Evolutionary conservation across 2,329 filamentous ascomycete species (phyloP), one percentile per base, ranked within the genome.

Genomic region (Botrytis pseudocinerea): DNA sequence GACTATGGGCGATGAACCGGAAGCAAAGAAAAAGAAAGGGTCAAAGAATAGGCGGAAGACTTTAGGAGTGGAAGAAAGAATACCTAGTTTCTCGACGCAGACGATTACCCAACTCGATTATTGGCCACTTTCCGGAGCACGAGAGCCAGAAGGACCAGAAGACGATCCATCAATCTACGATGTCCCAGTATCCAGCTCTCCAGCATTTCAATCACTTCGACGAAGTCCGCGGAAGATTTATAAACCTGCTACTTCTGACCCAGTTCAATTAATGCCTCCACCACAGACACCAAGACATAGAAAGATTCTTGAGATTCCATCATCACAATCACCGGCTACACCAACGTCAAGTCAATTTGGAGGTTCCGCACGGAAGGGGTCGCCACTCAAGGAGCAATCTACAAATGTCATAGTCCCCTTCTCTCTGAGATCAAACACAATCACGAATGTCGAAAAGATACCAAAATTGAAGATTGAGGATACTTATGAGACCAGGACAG

Each of bases 251-350:
- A 59, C 12, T 16, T 70, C 74, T 46, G 73, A 62, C 38, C 46
- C 74, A 48, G 42, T 22, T 12, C 28, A 59, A 25, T 62, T 70
- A 18, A 78, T 79, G 77, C 72, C 68, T 25, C 77, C 76, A 35
- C 78, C 78, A 40, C 75, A 75, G 70, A 81, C 80, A 40, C 80
- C 80, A 32, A 74, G 65, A 18, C 70, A 74, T n/a, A 74, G 42
- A 12, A 32, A 75, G 38, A 46, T 72, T 35, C 70, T 63, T 5
- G 80, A 81, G 59, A 80, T 81, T 18, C 80, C 80, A 32, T 80
- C 80, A 12, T 81, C 80, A 38, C 77, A 81, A 72, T 81, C 80
- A n/a, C 80, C 80, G 54, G 76, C 74, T 25, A 80, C 80, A 3
- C 80, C 80, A 66, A 25, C 77, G 14, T 80, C 78, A 20, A 59